Base-by-base conservation (phyloP, 1,284 basidiomycete species). In the Athelia sp. region DNA sequence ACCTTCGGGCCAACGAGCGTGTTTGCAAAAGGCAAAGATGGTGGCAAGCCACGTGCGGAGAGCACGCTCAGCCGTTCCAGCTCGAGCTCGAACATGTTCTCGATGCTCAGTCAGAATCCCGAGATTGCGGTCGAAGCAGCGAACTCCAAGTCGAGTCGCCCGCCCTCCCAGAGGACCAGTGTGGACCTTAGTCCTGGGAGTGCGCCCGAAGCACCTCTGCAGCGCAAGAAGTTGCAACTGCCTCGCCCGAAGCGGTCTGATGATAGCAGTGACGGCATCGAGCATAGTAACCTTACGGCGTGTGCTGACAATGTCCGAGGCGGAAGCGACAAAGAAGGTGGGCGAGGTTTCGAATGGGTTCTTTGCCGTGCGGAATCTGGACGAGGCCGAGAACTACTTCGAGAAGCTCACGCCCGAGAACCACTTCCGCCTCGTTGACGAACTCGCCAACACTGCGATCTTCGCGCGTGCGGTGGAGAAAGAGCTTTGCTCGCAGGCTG, bases 21-120 rank as follows among this genome's bases (percentile, higher is more conserved):
- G 34, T 93, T 92, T 63, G 73, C 75, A 43, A 29, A 29, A n/a
- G 74, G 72, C 53, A 87, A 87, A 74, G 87, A 86, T 65, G 81
- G 81, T 48, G 60, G 53, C 87, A 88, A 67, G 79, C 79, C 19
- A 21, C 4, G 36, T 21, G 69, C 66, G 24, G 74, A 78, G 10
- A 82, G 88, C 53, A 78, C 87, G 3, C 70, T 93, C 14, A 86
- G 90, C 8, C 81, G 93, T 46, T 82, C 85, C 24, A 83, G 76
- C 57, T 94, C 91, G 42, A 83, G 71, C 50, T 77, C 81, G 53
- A 96, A 96, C 69, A 94, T 93, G 88, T 95, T 95, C 73, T 84
- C 82, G 15, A 79, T 89, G 73, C 81, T 91, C 46, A 79, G 76
- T 57, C 82, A 85, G 61, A 74, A 72, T 53, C 58, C 71, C 26